phyloP scores from a whole-genome alignment of 192 early-diverging fungal species.

The Powellomyces hirtus region DNA sequence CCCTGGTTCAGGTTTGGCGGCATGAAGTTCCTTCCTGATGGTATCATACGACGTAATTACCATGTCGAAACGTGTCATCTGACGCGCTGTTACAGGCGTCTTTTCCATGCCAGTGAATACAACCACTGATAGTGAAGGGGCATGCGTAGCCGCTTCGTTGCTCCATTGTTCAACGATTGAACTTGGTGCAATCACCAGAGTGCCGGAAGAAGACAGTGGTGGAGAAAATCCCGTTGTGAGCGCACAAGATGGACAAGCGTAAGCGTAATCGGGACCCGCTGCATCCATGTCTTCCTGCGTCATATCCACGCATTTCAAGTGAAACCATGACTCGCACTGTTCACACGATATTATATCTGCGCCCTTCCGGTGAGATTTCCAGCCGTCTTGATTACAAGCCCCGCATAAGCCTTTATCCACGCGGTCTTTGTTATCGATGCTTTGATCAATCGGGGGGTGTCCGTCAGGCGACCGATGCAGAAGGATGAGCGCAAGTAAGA shows the following conservation, averaged over 20 bases:
- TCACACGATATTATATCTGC: background rate
- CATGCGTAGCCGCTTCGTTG: constrained; percentile 52
- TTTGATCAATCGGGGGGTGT: no score
- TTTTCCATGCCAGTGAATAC: constrained; percentile 41
- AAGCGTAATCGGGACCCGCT: background rate
- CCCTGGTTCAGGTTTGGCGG: constrained; percentile 29
- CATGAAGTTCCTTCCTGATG: constrained; percentile 54
- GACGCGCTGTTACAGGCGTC: constrained; percentile 5
- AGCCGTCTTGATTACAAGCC: no score
- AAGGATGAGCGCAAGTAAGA: constrained; percentile 59
- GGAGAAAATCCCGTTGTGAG: background rate
- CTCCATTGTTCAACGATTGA: constrained; percentile 68
- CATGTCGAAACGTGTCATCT: constrained; percentile 44
- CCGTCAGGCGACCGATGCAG: constrained; percentile 31
- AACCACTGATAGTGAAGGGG: constrained; percentile 41
- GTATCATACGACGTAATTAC: constrained; percentile 61
- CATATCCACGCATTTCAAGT: background rate
- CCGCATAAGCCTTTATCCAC: no score
- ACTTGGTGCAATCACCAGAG: constrained; percentile 63
- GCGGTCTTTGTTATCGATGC: no score
- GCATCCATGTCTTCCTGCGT: no score
- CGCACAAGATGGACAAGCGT: background rate
- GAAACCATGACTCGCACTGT: constrained; percentile 10
- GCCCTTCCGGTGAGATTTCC: background rate
- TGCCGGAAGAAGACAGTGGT: constrained; percentile 32